These are phyloP conservation scores for Euphorbia lathyris DNA, from an alignment of 345 rosid species.

Conservation along the genomic window DNA sequence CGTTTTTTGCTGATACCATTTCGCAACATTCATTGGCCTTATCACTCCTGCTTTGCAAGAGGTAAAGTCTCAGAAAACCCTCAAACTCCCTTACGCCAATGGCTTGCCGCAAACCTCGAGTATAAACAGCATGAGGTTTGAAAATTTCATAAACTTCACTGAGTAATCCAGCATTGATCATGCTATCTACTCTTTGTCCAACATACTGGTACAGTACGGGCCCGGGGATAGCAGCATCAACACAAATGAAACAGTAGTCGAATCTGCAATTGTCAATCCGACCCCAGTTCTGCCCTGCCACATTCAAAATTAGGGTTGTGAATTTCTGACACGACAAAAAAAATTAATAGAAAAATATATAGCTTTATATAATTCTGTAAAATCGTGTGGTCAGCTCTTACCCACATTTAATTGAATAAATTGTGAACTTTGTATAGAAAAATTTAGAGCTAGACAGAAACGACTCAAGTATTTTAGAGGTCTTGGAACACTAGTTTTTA, in stretches of 20 bases:
- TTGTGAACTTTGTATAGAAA: too few species aligned
- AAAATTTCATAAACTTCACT: constrained; percentile 72
- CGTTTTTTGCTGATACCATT: constrained; percentile 19
- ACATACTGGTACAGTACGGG: constrained; percentile 67
- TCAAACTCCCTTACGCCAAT: constrained; percentile 91
- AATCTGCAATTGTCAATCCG: constrained; percentile 51
- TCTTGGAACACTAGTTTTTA: too few species aligned
- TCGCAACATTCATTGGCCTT: constrained; percentile 19
- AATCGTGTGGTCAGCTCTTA: too few species aligned
- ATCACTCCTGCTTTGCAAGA: constrained; percentile 17
- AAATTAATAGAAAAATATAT: too few species aligned
- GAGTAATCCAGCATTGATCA: constrained; percentile 79
- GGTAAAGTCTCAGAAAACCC: constrained; percentile 44
- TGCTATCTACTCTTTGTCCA: constrained; percentile 74
- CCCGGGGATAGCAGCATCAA: constrained; percentile 64
- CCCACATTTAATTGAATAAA: too few species aligned
- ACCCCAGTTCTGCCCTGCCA: constrained; percentile 99
- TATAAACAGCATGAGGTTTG: constrained; percentile 56
- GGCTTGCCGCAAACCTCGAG: constrained; percentile 83
- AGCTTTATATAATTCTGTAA: too few species aligned
- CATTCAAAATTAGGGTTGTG: constrained; percentile 30
- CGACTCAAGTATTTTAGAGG: too few species aligned
- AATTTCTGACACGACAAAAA: too few species aligned
- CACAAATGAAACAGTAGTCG: constrained; percentile 72
- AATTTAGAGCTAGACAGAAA: too few species aligned